Evolutionary conservation across 2,329 filamentous ascomycete species (phyloP).

Genomic region (Huntiella omanensis): DNA sequence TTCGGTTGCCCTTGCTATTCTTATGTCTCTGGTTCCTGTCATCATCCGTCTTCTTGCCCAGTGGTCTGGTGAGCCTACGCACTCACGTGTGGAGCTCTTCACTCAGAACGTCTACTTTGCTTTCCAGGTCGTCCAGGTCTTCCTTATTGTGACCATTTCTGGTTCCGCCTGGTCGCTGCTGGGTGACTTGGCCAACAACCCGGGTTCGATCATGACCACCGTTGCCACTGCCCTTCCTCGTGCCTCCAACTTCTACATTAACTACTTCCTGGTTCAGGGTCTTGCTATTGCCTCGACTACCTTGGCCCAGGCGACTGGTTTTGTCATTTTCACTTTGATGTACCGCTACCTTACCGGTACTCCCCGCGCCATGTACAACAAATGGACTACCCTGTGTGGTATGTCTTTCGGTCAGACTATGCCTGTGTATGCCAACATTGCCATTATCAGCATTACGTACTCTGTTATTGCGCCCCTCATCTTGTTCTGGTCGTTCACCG

Average conservation of each 20-base stretch:
- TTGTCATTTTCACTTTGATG: slow-evolving; percentile 48
- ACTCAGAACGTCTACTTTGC: slow-evolving; percentile 83
- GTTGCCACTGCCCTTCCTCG: slow-evolving; percentile 60
- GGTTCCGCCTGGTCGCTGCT: slow-evolving; percentile 60
- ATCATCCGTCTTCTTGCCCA: slow-evolving; percentile 57
- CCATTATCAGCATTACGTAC: slow-evolving; percentile 59
- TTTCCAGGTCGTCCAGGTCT: slow-evolving; percentile 83
- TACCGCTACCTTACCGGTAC: slow-evolving; percentile 57
- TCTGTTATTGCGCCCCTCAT: slow-evolving; percentile 70
- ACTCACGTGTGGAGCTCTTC: slow-evolving; percentile 65
- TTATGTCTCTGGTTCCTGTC: slow-evolving; percentile 73
- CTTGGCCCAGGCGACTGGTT: slow-evolving; percentile 46
- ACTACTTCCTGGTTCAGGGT: slow-evolving; percentile 72
- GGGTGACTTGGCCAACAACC: slow-evolving; percentile 42
- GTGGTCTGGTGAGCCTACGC: slow-evolving; percentile 59
- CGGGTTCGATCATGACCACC: slow-evolving; percentile 39
- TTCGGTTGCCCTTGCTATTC: slow-evolving; percentile 54
- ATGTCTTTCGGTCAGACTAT: slow-evolving; percentile 63
- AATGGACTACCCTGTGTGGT: slow-evolving; percentile 49
- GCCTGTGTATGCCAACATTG: slow-evolving; percentile 56
- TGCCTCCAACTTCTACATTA: slow-evolving; percentile 86
- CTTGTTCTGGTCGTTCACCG: slow-evolving; percentile 60
- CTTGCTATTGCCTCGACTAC: slow-evolving; percentile 56
- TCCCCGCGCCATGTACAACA: slow-evolving; percentile 57
- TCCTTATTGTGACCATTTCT: slow-evolving; percentile 67